Base-by-base conservation (phyloP, 352 stramenopile genomes). In the Phytophthora fragariaefolia region DNA sequence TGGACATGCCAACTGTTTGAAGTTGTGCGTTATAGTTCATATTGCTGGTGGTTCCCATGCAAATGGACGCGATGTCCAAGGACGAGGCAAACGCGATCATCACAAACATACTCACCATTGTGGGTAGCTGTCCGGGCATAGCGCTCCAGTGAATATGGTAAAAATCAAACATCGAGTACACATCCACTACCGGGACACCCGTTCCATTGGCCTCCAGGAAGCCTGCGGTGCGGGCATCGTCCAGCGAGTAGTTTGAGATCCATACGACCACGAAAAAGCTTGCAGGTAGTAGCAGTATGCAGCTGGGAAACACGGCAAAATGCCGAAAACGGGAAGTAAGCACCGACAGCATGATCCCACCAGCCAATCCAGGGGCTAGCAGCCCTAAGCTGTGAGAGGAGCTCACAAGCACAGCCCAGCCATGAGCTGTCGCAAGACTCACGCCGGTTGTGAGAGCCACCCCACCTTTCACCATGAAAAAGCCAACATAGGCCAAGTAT, bases 401-500 rank as follows among this genome's bases (percentile, higher is more conserved):
- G 30, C 87, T 63, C 6, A 89, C 67, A 2, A 98, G 58, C 38
- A 87, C 71, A 12, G 12, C 43, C 91, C 89, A 97, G 63, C 91
- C 89, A 12, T 53, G 56, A 9, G 89, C 67, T 15, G 74, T 80
- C 48, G 87, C 90, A 55, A 98, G 86, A 48, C 77, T 73, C 28
- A 82, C 71, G 3, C 78, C 85, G 10, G 96, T 97, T 69, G 92
- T 96, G 15, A 98, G 69, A 5, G 87, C 87, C 36, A 98, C 68
- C 1, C 94, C 93, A 6, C 91, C 94, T 68, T 97, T 90, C 28
- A 97, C 59, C 80, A 96, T 98, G 68, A 99, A 99, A 60, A 98
- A 98, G 1, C 97, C 97, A 42, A 98, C 98, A 63, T 95, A 98
- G 20, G 96, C 97, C 38, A 99, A 80, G 80, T 99, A 99, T 6